These are phyloP conservation scores for Pilasporangium apinafurcum DNA, from an alignment of 352 stramenopile genomes.

Conservation along the genomic window DNA sequence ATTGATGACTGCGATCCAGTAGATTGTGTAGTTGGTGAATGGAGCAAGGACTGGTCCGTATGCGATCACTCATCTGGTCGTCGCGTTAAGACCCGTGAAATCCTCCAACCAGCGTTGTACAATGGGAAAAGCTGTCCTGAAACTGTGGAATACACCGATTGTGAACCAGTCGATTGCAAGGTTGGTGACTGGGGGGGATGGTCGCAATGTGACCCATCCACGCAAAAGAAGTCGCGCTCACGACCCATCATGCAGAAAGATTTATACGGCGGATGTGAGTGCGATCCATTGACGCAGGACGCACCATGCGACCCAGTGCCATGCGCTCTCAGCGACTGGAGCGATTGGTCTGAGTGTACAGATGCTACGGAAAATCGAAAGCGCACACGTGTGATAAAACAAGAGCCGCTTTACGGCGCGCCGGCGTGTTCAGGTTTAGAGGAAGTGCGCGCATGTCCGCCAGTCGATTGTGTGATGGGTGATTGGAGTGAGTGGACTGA, in stretches of 20 bases:
- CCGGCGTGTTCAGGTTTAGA: slow-evolving; percentile 11
- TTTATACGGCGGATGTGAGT: slow-evolving; percentile 46
- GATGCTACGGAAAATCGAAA: slow-evolving; percentile 28
- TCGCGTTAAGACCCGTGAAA: slow-evolving; percentile 22
- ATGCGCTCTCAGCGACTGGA: slow-evolving; percentile 31
- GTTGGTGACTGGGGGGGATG: slow-evolving; percentile 26
- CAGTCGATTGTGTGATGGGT: slow-evolving; percentile 36
- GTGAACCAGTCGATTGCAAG: slow-evolving; percentile 45
- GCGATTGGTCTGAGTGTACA: slow-evolving; percentile 43
- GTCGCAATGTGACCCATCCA: slow-evolving; percentile 14
- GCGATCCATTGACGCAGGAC: slow-evolving; percentile 26
- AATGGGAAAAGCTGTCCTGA: slow-evolving; percentile 21
- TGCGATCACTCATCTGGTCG: slow-evolving; percentile 26
- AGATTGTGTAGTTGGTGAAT: slow-evolving; percentile 30
- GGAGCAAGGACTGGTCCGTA: slow-evolving; percentile 18
- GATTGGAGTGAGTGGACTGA: slow-evolving; percentile 29
- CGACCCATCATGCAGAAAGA: slow-evolving; percentile 29
- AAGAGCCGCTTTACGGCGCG: slow-evolving; percentile 28
- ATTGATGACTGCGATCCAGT: slow-evolving; percentile 29
- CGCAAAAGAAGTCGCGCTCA: slow-evolving; percentile 24
- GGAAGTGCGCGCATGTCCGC: slow-evolving; percentile 25
- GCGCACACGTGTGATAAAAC: slow-evolving; percentile 17
- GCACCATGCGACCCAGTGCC: slow-evolving; percentile 34
- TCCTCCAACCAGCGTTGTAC: slow-evolving; percentile 28
- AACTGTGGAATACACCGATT: slow-evolving; percentile 24